Evolutionary conservation across 257 asterid species (phyloP), one percentile per base, ranked within the genome.

Genomic region (Plantago elongata): DNA sequence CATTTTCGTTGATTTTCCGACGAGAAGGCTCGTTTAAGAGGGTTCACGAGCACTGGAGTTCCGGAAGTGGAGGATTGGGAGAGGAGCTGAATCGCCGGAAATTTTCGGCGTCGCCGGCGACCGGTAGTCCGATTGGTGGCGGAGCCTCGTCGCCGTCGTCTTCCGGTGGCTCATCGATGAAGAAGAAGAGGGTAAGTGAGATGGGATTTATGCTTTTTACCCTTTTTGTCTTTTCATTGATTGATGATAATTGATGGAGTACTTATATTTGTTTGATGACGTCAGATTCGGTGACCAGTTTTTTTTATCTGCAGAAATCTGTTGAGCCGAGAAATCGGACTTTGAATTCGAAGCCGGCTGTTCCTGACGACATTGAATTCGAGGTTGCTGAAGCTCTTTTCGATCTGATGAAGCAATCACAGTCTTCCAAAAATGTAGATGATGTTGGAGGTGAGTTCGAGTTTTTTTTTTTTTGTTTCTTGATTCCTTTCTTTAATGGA

Each of bases 381-480:
- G 94, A 85, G 82, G 90, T 82, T 44, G 87, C 81, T 13, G 94
- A 85, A 75, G 94, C 87, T 65, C 77, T 85, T 67, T 85, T 85
- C 72, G 87, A 85, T 73, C 84, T 85, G 69, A 78, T 74, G 85
- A 80, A 75, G 68, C 90, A 82, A 72, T 75, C 83, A 15, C 79
- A 67, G 45, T 68, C 75, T 65, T 70, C 79, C 68, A 71, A 54
- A 11, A 64, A 54, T 18, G 72, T 61, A 13, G 72, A 70, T 8
- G 45, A 71, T 40, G 81, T 77, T 47, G 10, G 70, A 71, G 40
- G 72, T 70, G 40, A 45, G 72, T 80, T 80, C 76, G 45, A 62
- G 60, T 69, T 45, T 57, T 27, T 6, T 17, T 17, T 6, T 9
- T 10, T 67, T 27, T 61, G 10, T 6, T 13, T 45, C 7, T 45